Percentiles rank a stretch among this genome's conserved stretches.
These are phyloP conservation scores for Schoenoplectus tabernaemontani DNA, from an alignment of 202 grass and related monocot genomes.

Conservation along the genomic window DNA sequence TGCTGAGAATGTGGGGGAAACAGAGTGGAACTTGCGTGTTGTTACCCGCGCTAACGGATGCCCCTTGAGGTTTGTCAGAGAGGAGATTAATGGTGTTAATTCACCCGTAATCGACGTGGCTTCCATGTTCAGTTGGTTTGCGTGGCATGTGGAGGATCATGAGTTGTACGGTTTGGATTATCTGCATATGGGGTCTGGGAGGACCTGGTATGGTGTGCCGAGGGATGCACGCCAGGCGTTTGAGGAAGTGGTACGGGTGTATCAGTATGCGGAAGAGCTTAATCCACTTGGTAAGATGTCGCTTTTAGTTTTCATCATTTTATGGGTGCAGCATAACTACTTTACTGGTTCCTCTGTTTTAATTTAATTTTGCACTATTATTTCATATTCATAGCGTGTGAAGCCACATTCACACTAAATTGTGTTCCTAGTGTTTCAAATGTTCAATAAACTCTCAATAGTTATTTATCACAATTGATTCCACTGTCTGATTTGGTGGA, in stretches of 20 bases:
- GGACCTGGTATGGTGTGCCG: slow-evolving; percentile 88
- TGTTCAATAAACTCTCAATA: slow-evolving; percentile 47
- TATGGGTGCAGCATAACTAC: neutral
- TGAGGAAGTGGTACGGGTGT: slow-evolving; percentile 70
- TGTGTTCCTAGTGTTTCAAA: slow-evolving; percentile 57
- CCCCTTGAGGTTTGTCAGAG: slow-evolving; percentile 56
- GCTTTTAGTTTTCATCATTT: neutral
- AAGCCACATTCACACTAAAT: slow-evolving; percentile 32
- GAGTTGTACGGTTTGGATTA: slow-evolving; percentile 91
- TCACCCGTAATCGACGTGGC: slow-evolving; percentile 77
- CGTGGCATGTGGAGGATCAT: slow-evolving; percentile 95
- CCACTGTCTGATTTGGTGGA: neutral
- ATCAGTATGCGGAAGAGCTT: slow-evolving; percentile 68
- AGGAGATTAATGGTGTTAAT: slow-evolving; percentile 79
- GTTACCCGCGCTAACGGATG: slow-evolving; percentile 48
- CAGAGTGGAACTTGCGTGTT: slow-evolving; percentile 78
- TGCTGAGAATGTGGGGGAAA: slow-evolving; percentile 50
- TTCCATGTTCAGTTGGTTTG: slow-evolving; percentile 95
- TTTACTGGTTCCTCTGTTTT: slow-evolving; percentile 6
- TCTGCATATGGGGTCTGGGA: slow-evolving; percentile 66
- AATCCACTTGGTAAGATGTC: slow-evolving; percentile 56
- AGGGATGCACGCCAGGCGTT: slow-evolving; percentile 70
- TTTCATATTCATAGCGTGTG: neutral
- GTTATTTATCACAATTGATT: neutral
- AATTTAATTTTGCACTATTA: slow-evolving; percentile 21